Percentiles rank a stretch among this genome's conserved stretches.
phyloP scores from a whole-genome alignment of 129 eudicot species.

The Ambrosia trifida region DNA sequence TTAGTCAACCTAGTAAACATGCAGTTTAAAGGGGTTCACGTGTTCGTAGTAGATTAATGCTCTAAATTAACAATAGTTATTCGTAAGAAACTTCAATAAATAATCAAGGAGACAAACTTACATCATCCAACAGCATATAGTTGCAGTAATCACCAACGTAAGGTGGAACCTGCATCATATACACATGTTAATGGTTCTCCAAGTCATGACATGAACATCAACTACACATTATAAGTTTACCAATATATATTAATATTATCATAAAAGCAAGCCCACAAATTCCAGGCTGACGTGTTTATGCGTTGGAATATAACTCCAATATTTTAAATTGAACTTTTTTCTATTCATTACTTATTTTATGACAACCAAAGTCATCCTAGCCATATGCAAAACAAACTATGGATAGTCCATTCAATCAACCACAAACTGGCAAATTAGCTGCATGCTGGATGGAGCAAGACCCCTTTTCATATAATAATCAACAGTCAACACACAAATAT shows the following conservation, averaged over 20 bases:
- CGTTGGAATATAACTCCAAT: not conserved
- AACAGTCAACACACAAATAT: not conserved
- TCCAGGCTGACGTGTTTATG: slow-evolving; percentile 1
- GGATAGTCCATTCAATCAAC: not conserved
- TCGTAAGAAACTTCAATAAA: not conserved
- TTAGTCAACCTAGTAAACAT: not conserved
- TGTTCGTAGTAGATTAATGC: not conserved
- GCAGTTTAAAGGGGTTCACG: not conserved
- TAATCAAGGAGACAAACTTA: slow-evolving; percentile 45
- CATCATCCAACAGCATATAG: slow-evolving; percentile 99
- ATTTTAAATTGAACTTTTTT: not conserved
- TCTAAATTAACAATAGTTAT: not conserved
- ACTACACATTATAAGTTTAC: not conserved
- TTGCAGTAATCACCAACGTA: slow-evolving; percentile 86
- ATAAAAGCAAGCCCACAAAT: slow-evolving; percentile 4
- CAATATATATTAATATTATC: slow-evolving; percentile 2
- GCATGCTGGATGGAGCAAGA: not conserved
- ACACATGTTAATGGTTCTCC: slow-evolving; percentile 5
- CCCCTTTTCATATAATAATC: not conserved
- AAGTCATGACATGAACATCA: slow-evolving; percentile 11
- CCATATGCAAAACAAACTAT: not conserved
- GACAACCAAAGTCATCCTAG: not conserved
- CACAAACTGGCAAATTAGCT: not conserved
- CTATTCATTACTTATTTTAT: not conserved
- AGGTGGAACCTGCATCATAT: slow-evolving; percentile 65